These are phyloP conservation scores for Ophiosphaerella herpotricha DNA, from an alignment of 2,329 filamentous ascomycete genomes.

Conservation along the genomic window DNA sequence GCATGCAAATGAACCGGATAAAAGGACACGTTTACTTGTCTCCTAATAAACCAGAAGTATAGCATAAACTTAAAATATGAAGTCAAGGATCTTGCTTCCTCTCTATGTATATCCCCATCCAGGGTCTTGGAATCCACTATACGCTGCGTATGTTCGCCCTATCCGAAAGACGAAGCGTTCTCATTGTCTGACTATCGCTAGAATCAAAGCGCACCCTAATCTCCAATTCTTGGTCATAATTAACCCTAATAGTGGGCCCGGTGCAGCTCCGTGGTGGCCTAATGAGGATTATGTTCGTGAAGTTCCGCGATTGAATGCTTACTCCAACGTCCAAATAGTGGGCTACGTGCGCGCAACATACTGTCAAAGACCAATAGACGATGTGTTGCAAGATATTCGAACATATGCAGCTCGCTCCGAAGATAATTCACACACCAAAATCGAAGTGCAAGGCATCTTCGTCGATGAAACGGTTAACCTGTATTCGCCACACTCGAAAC, in stretches of 20 bases:
- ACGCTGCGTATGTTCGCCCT: conserved; percentile 45
- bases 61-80: conserved; percentile 2
- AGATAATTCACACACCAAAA: conserved; percentile 17
- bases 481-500: conserved; percentile 17
- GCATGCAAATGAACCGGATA: background rate
- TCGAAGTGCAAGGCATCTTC: conserved; percentile 56
- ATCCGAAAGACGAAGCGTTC: background rate
- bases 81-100: conserved; percentile 51
- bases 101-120: conserved; percentile 56
- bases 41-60: no score
- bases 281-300: conserved; percentile 54
- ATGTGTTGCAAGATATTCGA: conserved; percentile 47
- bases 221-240: conserved; percentile 57
- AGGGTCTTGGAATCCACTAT: conserved; percentile 55
- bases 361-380: conserved; percentile 30
- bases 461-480: conserved; percentile 55
- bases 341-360: conserved; percentile 59
- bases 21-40: conserved; percentile 1
- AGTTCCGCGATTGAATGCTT: conserved; percentile 46
- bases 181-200: conserved; percentile 1
- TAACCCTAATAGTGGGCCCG: conserved; percentile 56
- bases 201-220: conserved; percentile 37
- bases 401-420: conserved; percentile 52
- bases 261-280: conserved; percentile 49
- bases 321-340: conserved; percentile 55